Base-by-base conservation (phyloP, 1,139 yeast species). In the Kodamaea suecica region DNA sequence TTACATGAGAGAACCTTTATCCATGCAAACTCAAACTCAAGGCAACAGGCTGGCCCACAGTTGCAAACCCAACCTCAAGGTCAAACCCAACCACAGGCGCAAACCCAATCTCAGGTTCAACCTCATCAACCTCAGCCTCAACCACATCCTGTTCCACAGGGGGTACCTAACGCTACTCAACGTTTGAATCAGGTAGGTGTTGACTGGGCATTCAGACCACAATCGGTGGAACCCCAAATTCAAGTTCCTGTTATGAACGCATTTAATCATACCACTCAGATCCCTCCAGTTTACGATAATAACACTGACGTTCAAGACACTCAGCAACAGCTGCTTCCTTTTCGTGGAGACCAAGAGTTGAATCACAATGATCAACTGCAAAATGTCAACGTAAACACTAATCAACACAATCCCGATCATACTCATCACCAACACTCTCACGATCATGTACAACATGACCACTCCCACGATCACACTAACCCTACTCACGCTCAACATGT, bases 1-100 rank as follows among this genome's bases (percentile, higher is more conserved):
- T 48, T 70, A 12, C 70, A 70, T 43, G 75, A 68, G 36, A 48
- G 64, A 23, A 57, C 65, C 7, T 64, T 65, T 38, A 47, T 54
- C 23, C 66, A 63, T 36, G 64, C 65, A 5, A 61, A 57, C 12
- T n/a, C n/a, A n/a, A n/a, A n/a, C 42, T 41, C 48, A 5, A 41
- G 50, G 19, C 52, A 41, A 24, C 50, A 43, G 26, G 26, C 29
- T 15, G 23, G 27, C 16, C 30, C 34, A 17, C 25, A 23, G 28
- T 14, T 30, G 28, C 28, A 25, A 13, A 13, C 10, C 10, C 26
- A 23, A 12, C 21, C 21, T n/a, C n/a, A n/a, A n/a, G n/a, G n/a
- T n/a, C n/a, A n/a, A n/a, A n/a, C n/a, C n/a, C n/a, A n/a, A n/a
- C n/a, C n/a, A n/a, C n/a, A n/a, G n/a, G n/a, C n/a, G n/a, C n/a